phyloP scores from a whole-genome alignment of 192 early-diverging fungal species.

The Entophlyctis luteolus region DNA sequence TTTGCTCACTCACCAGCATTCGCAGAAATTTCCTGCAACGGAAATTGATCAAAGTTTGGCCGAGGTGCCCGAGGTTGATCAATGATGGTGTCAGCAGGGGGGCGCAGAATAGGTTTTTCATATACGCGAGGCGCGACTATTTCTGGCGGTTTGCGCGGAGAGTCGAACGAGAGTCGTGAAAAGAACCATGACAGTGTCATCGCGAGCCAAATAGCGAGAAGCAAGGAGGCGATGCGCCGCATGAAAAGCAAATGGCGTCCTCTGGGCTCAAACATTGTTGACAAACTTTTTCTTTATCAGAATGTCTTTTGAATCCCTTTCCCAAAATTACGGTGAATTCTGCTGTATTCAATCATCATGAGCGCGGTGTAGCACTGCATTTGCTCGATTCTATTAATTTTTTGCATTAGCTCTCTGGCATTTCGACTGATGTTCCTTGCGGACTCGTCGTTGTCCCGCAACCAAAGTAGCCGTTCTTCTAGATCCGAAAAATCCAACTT shows the following conservation, averaged over 20 bases:
- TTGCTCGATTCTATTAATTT: background rate
- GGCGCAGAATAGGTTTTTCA: too few species aligned
- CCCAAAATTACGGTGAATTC: background rate
- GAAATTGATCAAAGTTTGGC: too few species aligned
- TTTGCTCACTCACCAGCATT: too few species aligned
- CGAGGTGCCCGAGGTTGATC: too few species aligned
- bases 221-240: conserved; percentile 94
- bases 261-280: conserved; percentile 36
- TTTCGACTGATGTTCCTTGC: background rate
- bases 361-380: conserved; percentile 1
- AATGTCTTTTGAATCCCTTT: too few species aligned
- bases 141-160: too few species aligned
- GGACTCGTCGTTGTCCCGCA: background rate
- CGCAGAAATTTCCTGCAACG: too few species aligned
- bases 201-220: too few species aligned
- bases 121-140: conserved; percentile 95
- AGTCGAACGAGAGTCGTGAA: too few species aligned
- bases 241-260: conserved; percentile 96
- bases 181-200: too few species aligned
- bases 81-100: too few species aligned
- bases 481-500: conserved; percentile 21
- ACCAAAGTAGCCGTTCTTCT: conserved; percentile 6
- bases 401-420: background rate
- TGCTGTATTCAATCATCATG: conserved; percentile 2
- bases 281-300: too few species aligned